Percentiles rank a stretch among this genome's conserved stretches.
These are phyloP conservation scores for Yueomyces sinensis DNA, from an alignment of 805 yeast species.

Conservation along the genomic window DNA sequence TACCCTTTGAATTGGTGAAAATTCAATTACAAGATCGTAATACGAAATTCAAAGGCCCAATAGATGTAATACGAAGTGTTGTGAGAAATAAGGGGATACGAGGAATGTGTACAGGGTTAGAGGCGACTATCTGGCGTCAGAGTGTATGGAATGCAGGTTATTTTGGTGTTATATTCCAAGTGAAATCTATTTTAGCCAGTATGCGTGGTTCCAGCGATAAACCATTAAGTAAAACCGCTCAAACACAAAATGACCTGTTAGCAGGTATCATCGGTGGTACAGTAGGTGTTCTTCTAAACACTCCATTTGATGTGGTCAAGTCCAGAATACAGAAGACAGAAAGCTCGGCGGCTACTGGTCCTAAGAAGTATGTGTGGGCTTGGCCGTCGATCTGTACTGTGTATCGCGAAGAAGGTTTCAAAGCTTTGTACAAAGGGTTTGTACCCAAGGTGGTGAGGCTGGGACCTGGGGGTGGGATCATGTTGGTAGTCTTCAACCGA, in stretches of 20 bases:
- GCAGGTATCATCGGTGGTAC: constrained; percentile 97
- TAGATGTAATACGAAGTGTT: constrained; percentile 66
- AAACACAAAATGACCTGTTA: constrained; percentile 78
- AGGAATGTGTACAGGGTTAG: constrained; percentile 87
- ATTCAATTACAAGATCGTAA: constrained; percentile 86
- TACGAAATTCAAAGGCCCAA: constrained; percentile 71
- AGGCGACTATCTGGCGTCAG: constrained; percentile 96
- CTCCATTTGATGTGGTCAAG: constrained; percentile 96
- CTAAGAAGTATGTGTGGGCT: constrained; percentile 87
- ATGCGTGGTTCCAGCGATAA: not conserved
- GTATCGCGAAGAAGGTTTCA: constrained; percentile 76
- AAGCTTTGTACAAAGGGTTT: constrained; percentile 90
- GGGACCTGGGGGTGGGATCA: constrained; percentile 99
- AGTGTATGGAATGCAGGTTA: constrained; percentile 96
- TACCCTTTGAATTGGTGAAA: constrained; percentile 92
- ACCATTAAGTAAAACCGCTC: constrained; percentile 40
- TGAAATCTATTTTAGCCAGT: constrained; percentile 42
- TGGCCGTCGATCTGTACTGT: constrained; percentile 64
- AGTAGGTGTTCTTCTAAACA: constrained; percentile 85
- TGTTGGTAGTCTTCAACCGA: constrained; percentile 90
- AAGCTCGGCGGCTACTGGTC: constrained; percentile 41
- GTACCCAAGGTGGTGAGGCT: constrained; percentile 92
- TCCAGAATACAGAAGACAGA: constrained; percentile 70
- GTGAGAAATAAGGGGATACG: constrained; percentile 63
- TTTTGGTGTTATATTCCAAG: constrained; percentile 88